Evolutionary conservation across 2,329 filamentous ascomycete species (phyloP).

Genomic region (Stagonosporopsis chrysanthemi): DNA sequence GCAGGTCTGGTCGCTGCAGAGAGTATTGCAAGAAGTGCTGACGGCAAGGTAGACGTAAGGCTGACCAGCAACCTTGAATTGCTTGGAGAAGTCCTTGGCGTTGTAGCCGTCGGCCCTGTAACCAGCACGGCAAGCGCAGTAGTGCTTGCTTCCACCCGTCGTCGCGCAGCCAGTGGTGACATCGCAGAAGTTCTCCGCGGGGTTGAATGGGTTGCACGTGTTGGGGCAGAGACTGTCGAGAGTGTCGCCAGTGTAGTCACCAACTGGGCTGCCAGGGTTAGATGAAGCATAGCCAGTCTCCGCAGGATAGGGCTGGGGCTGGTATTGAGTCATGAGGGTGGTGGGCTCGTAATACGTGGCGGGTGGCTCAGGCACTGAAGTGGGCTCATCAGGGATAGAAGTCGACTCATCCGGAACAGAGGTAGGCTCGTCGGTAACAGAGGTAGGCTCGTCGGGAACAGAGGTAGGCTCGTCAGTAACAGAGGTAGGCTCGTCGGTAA

Average conservation of each 20-base stretch:
- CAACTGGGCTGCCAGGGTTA: slow-evolving; percentile 12
- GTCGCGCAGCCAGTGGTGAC: slow-evolving; percentile 33
- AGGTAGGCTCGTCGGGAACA: neutral
- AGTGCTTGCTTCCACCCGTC: slow-evolving; percentile 34
- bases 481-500: neutral
- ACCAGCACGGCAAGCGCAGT: slow-evolving; percentile 41
- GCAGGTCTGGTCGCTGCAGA: slow-evolving; percentile 32
- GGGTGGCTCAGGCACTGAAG: too few relatives aligned
- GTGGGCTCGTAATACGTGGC: slow-evolving; percentile 4
- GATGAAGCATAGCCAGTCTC: slow-evolving; percentile 2
- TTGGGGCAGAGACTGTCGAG: slow-evolving; percentile 32
- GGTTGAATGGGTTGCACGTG: slow-evolving; percentile 36
- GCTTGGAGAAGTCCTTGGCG: slow-evolving; percentile 38
- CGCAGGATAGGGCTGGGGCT: slow-evolving; percentile 1
- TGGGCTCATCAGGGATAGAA: neutral
- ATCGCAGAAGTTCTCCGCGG: slow-evolving; percentile 36
- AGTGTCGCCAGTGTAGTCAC: slow-evolving; percentile 29
- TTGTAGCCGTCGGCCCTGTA: slow-evolving; percentile 29
- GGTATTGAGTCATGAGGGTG: slow-evolving; percentile 11
- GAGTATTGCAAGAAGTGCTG: slow-evolving; percentile 32
- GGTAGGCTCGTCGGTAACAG: neutral
- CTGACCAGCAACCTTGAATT: slow-evolving; percentile 35
- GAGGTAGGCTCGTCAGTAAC: neutral
- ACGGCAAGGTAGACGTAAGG: slow-evolving; percentile 37
- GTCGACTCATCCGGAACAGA: neutral